A percentile compares a stretch with the other conserved stretches of the same genome.
Evolutionary conservation across 2,329 filamentous ascomycete species (phyloP).

Genomic region (Aspergillus ibericus): DNA sequence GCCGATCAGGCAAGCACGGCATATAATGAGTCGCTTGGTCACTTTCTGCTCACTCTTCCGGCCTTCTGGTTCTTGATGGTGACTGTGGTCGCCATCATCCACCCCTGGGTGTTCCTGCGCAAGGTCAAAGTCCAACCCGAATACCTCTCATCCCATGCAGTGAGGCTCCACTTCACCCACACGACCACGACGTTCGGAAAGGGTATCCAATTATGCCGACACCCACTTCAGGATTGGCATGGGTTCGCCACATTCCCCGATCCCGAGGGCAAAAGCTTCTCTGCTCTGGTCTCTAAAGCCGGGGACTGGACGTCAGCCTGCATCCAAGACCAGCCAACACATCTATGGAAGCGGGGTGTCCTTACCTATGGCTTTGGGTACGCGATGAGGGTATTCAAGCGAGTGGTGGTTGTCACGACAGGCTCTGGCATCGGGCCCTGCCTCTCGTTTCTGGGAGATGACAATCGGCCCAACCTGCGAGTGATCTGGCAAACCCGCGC

Average conservation of each 20-base stretch:
- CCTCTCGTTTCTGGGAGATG: conserved; percentile 60
- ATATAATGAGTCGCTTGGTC: conserved; percentile 36
- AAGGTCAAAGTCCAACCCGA: conserved; percentile 66
- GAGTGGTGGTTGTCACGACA: conserved; percentile 67
- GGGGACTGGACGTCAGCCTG: conserved; percentile 71
- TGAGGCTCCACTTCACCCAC: conserved; percentile 69
- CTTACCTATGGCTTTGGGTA: conserved; percentile 68
- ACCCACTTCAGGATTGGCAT: conserved; percentile 70
- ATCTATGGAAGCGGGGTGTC: conserved; percentile 68
- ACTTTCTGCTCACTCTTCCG: conserved; percentile 48
- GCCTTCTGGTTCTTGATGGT: conserved; percentile 68
- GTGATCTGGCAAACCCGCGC: conserved; percentile 69
- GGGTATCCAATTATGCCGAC: conserved; percentile 60
- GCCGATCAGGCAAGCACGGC: conserved; percentile 45
- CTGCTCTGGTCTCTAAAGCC: conserved; percentile 68
- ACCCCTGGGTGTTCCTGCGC: conserved; percentile 72
- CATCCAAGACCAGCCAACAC: conserved; percentile 61
- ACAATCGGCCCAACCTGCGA: conserved; percentile 47
- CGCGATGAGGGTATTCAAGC: conserved; percentile 65
- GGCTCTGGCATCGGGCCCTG: conserved; percentile 73
- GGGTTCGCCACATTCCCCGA: conserved; percentile 72
- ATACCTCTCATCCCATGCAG: conserved; percentile 68
- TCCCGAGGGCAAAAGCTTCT: conserved; percentile 59
- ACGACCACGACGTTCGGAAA: conserved; percentile 58
- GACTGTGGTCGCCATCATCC: conserved; percentile 65